Evolutionary conservation across 2,329 filamentous ascomycete species (phyloP), one percentile per base, ranked within the genome.

Genomic region (Xylaria sp.): DNA sequence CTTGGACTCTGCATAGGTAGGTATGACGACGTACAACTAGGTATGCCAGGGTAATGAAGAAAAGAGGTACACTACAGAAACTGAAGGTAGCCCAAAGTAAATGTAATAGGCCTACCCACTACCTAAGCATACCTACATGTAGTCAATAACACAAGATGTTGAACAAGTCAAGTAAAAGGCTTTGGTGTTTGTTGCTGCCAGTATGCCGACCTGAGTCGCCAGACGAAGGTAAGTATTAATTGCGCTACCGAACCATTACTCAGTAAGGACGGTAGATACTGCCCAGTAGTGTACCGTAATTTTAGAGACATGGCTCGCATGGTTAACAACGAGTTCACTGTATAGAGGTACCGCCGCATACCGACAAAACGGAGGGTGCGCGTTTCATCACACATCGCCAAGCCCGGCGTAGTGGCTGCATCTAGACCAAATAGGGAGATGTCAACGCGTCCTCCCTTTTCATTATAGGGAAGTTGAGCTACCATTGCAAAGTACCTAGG

Each of bases 371-470:
- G 48, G 23, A 62, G 41, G 37, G 32, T 41, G 65, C 51, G 44
- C 18, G 63, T 66, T 69, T 66, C 63, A 69, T 66, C 44, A 5
- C 57, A 46, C 51, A 34, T 9, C 48, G 63, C 66, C 58, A 69
- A 69, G 67, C 20, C 48, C 10, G 13, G 13, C 7, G n/a, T 20
- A 20, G 37, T 23, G 51, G 51, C 63, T 28, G 23, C 28, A 32
- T 59, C 57, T 66, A 69, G 34, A 48, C 67, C n/a, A 32, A 50
- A 69, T 58, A 25, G 32, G 58, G 58, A 66, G 15, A 63, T 69
- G 63, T 25, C 56, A 57, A 66, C 67, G 67, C 67, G 67, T 66
- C 66, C 62, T 52, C 39, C 9, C 39, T 39, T 55, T 52, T 46
- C 59, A 25, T 25, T 25, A 25, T 25, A 3, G 23, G 23, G 23